Percentiles rank a stretch among this genome's conserved stretches.
Conservation (phyloP, 331 rosid genomes). For the Acacia concinna region DNA sequence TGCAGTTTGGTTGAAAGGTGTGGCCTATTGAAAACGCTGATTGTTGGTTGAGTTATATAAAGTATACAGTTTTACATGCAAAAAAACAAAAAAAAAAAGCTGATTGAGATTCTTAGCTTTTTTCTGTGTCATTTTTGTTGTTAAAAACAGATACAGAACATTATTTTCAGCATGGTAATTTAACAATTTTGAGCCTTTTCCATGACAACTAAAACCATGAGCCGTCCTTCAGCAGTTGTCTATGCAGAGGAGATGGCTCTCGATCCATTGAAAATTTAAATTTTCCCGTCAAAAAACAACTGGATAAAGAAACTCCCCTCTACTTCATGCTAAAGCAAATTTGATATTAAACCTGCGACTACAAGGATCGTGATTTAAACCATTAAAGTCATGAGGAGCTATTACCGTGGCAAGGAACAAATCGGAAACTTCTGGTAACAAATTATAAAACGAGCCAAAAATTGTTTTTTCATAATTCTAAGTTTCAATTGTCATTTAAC, state of each 20-base stretch:
- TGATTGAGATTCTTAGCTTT: not conserved
- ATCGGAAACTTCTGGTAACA: not conserved
- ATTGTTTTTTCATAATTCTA: not conserved
- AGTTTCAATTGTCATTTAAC: not conserved
- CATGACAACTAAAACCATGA: not conserved
- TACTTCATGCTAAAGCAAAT: not conserved
- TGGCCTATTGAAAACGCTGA: not conserved
- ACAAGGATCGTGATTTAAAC: not conserved
- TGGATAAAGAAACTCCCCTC: not conserved
- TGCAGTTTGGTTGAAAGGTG: not conserved
- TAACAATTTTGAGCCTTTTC: not conserved
- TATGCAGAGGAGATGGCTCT: not conserved
- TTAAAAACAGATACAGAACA: not conserved
- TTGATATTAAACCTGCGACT: no score
- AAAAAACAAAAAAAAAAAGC: no score
- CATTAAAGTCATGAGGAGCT: no score
- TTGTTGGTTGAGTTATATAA: no score
- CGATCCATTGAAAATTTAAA: not conserved
- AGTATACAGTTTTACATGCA: no score
- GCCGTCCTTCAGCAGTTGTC: no score
- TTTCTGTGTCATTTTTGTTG: not conserved
- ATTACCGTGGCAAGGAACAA: not conserved
- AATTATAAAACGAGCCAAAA: not conserved
- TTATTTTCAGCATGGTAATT: not conserved
- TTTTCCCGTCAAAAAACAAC: not conserved